phyloP scores from a whole-genome alignment of 2,329 filamentous ascomycete genomes.

The Onygenales sp. region DNA sequence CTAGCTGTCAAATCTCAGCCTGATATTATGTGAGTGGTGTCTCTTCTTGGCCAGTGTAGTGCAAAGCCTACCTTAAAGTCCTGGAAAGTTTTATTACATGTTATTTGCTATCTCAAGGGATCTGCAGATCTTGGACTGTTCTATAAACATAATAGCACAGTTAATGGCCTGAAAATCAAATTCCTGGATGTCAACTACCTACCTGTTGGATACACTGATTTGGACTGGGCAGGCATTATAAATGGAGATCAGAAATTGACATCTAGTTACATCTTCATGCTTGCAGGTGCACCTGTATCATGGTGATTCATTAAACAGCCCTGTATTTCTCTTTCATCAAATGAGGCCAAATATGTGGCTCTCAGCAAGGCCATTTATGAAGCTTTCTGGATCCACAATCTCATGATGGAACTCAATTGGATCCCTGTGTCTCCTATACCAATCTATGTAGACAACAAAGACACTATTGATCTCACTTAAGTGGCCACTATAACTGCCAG shows the following conservation, averaged over 20 bases:
- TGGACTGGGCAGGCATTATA: not conserved
- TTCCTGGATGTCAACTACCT: too few species aligned
- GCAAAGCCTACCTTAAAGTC: not conserved
- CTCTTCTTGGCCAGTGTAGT: not conserved
- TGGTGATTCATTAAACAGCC: constrained; percentile 9
- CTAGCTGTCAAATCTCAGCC: not conserved
- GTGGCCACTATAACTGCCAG: constrained; percentile 4
- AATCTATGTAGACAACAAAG: constrained; percentile 8
- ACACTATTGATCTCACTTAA: constrained; percentile 2
- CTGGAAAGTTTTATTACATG: not conserved
- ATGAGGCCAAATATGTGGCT: constrained; percentile 13
- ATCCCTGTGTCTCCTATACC: not conserved
- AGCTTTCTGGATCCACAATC: constrained; percentile 5
- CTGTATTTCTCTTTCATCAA: constrained; percentile 8
- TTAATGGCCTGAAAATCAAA: not conserved
- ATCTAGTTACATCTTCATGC: constrained; percentile 7
- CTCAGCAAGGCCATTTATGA: constrained; percentile 2
- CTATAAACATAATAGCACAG: not conserved
- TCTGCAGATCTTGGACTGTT: not conserved
- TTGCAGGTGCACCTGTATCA: constrained; percentile 5
- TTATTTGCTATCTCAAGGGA: not conserved
- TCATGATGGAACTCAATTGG: constrained; percentile 7
- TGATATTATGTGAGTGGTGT: not conserved
- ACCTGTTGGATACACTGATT: not conserved
- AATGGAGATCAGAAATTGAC: constrained; percentile 2